Percentiles rank a stretch among this genome's conserved stretches.
These are phyloP conservation scores for Rhodotorula sphaerocarpa DNA, from an alignment of 768 basidiomycete species.

Conservation along the genomic window DNA sequence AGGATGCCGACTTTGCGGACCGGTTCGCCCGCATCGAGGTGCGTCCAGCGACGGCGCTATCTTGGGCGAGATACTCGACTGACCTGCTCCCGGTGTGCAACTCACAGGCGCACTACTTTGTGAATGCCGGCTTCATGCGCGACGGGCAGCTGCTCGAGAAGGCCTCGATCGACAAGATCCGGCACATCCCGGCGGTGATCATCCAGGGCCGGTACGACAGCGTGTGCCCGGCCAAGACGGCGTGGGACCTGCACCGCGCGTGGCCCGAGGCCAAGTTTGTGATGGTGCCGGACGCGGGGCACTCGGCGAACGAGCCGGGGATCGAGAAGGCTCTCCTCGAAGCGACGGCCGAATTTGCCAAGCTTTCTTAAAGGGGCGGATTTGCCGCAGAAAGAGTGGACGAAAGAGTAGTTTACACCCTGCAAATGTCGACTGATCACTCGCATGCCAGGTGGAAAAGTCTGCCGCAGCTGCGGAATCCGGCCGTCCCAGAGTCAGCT, in stretches of 20 bases:
- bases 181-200: conserved; percentile 54
- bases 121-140: conserved; percentile 66
- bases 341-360: conserved; percentile 28
- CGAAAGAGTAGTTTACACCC: too few species aligned
- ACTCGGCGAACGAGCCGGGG: conserved; percentile 68
- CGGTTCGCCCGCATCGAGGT: conserved; percentile 74
- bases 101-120: conserved; percentile 52
- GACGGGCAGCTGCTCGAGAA: conserved; percentile 26
- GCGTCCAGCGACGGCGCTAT: background rate
- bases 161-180: conserved; percentile 55
- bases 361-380: conserved; percentile 14
- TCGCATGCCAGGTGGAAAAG: too few species aligned
- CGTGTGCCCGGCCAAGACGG: conserved; percentile 58
- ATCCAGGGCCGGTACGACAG: conserved; percentile 77
- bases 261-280: conserved; percentile 44
- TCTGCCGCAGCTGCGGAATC: too few species aligned
- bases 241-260: conserved; percentile 36
- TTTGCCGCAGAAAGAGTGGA: too few species aligned
- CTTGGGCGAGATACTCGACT: too few species aligned
- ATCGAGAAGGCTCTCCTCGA: conserved; percentile 63
- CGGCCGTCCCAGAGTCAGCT: too few species aligned
- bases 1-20: conserved; percentile 50
- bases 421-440: too few species aligned
- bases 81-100: too few species aligned
- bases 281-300: conserved; percentile 59